Conservation (phyloP, 164 flowering plant genomes). For the grape (Vitis vinifera) region DNA sequence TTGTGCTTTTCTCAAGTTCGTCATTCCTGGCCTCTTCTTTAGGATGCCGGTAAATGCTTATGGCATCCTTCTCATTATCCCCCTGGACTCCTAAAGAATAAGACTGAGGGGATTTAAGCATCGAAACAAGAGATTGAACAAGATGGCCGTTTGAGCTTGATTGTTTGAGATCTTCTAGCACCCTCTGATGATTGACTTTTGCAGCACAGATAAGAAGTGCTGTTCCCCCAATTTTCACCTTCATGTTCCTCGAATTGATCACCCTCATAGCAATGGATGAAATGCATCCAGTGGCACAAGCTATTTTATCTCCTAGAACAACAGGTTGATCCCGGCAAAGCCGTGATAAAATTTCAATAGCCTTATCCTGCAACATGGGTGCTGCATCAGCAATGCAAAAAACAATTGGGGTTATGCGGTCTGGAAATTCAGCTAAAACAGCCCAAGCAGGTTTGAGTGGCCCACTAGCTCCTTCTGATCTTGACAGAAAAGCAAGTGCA, state of each 20-base stretch:
- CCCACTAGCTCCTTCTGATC: conserved; percentile 57
- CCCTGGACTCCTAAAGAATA: conserved; percentile 24
- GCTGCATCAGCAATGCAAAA: conserved; percentile 65
- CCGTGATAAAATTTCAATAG: conserved; percentile 78
- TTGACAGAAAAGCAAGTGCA: conserved; percentile 85
- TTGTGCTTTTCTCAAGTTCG: conserved; percentile 40
- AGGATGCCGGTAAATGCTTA: conserved; percentile 58
- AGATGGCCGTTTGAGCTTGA: conserved; percentile 53
- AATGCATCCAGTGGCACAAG: conserved; percentile 61
- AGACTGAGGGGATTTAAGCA: conserved; percentile 41
- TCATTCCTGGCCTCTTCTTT: conserved; percentile 38
- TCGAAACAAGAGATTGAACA: conserved; percentile 81
- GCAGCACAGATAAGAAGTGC: conserved; percentile 92
- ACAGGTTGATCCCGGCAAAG: conserved; percentile 71
- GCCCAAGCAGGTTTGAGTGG: conserved; percentile 81
- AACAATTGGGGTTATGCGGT: conserved; percentile 73
- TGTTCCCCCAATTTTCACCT: conserved; percentile 85
- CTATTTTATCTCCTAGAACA: conserved; percentile 63
- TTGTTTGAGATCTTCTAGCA: conserved; percentile 64
- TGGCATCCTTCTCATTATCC: conserved; percentile 34
- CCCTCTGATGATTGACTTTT: conserved; percentile 67
- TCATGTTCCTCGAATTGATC: conserved; percentile 46
- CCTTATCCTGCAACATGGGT: conserved; percentile 82
- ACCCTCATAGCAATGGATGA: conserved; percentile 75
- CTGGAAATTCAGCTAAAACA: conserved; percentile 75